Base-by-base conservation (phyloP, 1,139 yeast genomes). In the Saccharomyces hybrid region DNA sequence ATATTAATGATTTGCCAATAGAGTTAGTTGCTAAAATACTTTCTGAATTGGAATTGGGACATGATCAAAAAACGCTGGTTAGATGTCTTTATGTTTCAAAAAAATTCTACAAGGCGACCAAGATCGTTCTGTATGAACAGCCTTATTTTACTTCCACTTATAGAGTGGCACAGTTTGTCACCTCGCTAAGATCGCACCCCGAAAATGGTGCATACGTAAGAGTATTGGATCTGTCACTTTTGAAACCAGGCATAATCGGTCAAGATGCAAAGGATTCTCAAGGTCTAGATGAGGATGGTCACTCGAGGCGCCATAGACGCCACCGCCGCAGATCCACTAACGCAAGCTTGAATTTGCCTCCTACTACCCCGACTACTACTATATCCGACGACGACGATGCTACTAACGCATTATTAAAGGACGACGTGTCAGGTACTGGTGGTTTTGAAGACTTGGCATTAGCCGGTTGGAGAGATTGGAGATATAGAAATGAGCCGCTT, bases 391-490 rank as follows among this genome's bases (percentile, higher is more conserved):
- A 46, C 16, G 54, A 59, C 7, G 59, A 61, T 29, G 58, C 56
- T 4, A 59, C 65, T 7, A 64, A 67, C 42, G 11, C 25, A 25
- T 11, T 1, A 38, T 4, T 38, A 5, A 38, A 16, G n/a, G 50
- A 47, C 46, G 32, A 29, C 3, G 16, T 2, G 9, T 14, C 41
- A 27, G 4, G 20, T 26, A 28, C n/a, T 9, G 31, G 25, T 25
- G 48, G 44, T 4, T 8, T 38, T 48, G 56, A 56, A 29, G 61
- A 62, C n/a, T 46, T 64, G 23, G 73, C 75, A 0, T 66, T 74
- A 48, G 93, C 96, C 0, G 86, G 93, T 13, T 88, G 96, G 96
- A 77, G 96, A 64, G 96, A 88, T 68, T 87, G 96, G 95, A 84
- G 87, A 63, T 84, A 78, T 61, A 77, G 85, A 57, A 79, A 78